Evolutionary conservation across 192 early-diverging fungal genomes (phyloP).

Genomic region (Paraglomus brasilianum): DNA sequence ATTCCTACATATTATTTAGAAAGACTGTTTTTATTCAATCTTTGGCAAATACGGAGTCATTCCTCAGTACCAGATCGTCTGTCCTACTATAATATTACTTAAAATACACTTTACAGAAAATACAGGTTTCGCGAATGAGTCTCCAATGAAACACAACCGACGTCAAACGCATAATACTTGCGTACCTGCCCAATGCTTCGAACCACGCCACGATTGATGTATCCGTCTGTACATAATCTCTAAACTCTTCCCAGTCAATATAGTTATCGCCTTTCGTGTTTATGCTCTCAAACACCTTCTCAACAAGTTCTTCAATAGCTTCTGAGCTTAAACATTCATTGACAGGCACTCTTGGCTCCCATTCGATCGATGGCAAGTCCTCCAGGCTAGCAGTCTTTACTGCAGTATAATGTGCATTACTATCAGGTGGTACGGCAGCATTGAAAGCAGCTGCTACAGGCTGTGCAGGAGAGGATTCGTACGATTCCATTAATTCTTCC

Average conservation of each 20-base stretch:
- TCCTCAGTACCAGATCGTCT: too few relatives aligned
- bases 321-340: conserved; percentile 93
- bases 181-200: conserved; percentile 73
- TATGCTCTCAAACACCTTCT: conserved; percentile 74
- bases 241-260: conserved; percentile 81
- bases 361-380: conserved; percentile 33
- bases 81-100: too few relatives aligned
- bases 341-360: conserved; percentile 74
- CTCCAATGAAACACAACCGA: too few relatives aligned
- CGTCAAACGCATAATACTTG: too few relatives aligned
- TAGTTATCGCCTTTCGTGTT: conserved; percentile 44
- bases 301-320: conserved; percentile 92
- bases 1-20: too few relatives aligned
- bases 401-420: conserved; percentile 42
- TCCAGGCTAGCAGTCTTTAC: conserved; percentile 21
- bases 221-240: conserved; percentile 74
- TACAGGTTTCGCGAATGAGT: too few relatives aligned
- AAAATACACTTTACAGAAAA: too few relatives aligned
- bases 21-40: too few relatives aligned
- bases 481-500: conserved; percentile 81
- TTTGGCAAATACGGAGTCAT: too few relatives aligned
- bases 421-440: conserved; percentile 67
- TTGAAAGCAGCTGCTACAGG: conserved; percentile 90
- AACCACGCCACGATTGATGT: conserved; percentile 84
- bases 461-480: conserved; percentile 76